A percentile compares a stretch with the other conserved stretches of the same genome.
These are phyloP conservation scores for Cyclotella kingstonii DNA, from an alignment of 108 stramenopile genomes.

Conservation along the genomic window DNA sequence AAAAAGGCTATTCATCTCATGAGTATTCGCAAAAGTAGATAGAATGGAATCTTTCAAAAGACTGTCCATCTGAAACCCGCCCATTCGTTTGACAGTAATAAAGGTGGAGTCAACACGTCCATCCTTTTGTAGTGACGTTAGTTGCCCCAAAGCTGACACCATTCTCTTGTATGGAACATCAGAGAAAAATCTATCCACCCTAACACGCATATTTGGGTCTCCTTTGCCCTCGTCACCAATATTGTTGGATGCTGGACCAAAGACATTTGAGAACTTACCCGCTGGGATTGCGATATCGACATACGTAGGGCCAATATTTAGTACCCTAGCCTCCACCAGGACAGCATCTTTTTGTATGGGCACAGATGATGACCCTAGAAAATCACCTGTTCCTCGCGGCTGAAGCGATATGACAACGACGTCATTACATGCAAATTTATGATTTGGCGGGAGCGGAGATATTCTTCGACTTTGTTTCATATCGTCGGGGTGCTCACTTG, in stretches of 20 bases:
- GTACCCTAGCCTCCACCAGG: conserved; percentile 66
- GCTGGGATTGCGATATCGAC: conserved; percentile 69
- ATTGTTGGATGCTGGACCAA: conserved; percentile 83
- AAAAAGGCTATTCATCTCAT: conserved; percentile 42
- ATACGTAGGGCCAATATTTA: conserved; percentile 72
- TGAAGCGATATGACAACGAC: conserved; percentile 77
- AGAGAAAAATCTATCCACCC: conserved; percentile 82
- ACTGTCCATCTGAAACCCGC: conserved; percentile 71
- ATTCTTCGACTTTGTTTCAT: background rate
- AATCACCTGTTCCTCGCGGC: conserved; percentile 82
- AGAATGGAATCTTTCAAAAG: conserved; percentile 70
- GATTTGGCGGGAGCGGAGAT: conserved; percentile 60
- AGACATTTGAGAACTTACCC: conserved; percentile 67
- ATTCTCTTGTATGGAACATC: conserved; percentile 82
- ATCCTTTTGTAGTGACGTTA: conserved; percentile 58
- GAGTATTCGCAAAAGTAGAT: conserved; percentile 63
- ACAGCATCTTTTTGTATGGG: conserved; percentile 61
- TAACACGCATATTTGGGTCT: conserved; percentile 56
- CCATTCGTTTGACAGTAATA: conserved; percentile 31
- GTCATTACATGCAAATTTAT: conserved; percentile 81
- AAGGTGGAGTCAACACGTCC: conserved; percentile 1
- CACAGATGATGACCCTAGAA: conserved; percentile 50
- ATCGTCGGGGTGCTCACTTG: too few species aligned
- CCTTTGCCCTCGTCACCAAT: conserved; percentile 49
- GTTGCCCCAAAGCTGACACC: conserved; percentile 71